Percentiles rank a stretch among this genome's conserved stretches.
Conservation (phyloP, 768 basidiomycete species). For the Candolleomyces eurysporus region DNA sequence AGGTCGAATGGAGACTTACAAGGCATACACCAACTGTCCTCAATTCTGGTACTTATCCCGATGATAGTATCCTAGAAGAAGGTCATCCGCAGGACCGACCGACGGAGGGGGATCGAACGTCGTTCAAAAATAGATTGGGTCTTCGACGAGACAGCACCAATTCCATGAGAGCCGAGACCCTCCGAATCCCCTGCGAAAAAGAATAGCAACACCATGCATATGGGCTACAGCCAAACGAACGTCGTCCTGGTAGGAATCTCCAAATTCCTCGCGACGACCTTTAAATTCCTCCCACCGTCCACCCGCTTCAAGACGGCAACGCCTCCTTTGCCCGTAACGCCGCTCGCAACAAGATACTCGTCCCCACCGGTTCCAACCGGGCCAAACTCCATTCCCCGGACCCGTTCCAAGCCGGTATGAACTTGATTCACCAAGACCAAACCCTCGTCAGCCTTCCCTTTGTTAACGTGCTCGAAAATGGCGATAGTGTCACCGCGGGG, state of each 20-base stretch:
- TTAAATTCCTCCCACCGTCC: conserved; percentile 51
- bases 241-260: conserved; percentile 49
- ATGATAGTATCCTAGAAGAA: too few species aligned
- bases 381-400: conserved; percentile 66
- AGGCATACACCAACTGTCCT: too few species aligned
- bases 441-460: conserved; percentile 5
- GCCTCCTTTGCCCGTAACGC: conserved; percentile 50
- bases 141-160: too few species aligned
- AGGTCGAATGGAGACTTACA: too few species aligned
- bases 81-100: too few species aligned
- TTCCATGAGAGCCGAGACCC: too few species aligned
- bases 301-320: conserved; percentile 55
- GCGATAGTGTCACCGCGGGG: conserved; percentile 51
- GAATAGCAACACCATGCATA: too few species aligned
- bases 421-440: conserved; percentile 27
- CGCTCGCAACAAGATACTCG: conserved; percentile 50
- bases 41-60: too few species aligned
- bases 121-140: too few species aligned
- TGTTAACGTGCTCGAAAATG: conserved; percentile 42
- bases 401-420: conserved; percentile 36
- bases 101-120: too few species aligned
- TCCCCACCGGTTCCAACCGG: conserved; percentile 43
- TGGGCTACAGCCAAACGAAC: conserved; percentile 45
- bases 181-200: too few species aligned
- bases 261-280: conserved; percentile 51